These are phyloP conservation scores for Vitis cinerea DNA, from an alignment of 164 flowering plant genomes.

Conservation along the genomic window DNA sequence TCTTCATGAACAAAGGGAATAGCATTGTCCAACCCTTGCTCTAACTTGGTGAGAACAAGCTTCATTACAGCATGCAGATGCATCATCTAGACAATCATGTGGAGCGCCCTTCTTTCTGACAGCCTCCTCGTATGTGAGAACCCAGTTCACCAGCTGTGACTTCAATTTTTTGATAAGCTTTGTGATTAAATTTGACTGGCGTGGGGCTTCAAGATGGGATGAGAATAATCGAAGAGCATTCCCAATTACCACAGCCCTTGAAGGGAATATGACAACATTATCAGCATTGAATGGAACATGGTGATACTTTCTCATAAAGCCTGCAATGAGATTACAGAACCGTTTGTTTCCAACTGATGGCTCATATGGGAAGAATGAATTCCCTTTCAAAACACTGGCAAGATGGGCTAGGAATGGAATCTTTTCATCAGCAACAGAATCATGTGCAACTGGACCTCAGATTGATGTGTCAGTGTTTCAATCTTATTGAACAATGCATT, in stretches of 20 bases:
- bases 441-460: slow-evolving; percentile 48
- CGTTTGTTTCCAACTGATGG: slow-evolving; percentile 86
- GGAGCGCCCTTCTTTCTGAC: slow-evolving; percentile 39
- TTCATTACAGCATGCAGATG: slow-evolving; percentile 77
- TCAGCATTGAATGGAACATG: slow-evolving; percentile 73
- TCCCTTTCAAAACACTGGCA: slow-evolving; percentile 66
- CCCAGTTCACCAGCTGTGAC: slow-evolving; percentile 66
- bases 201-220: slow-evolving; percentile 93
- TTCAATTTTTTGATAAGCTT: slow-evolving; percentile 86
- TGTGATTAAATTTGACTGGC: slow-evolving; percentile 91
- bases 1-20: slow-evolving; percentile 28
- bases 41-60: slow-evolving; percentile 69
- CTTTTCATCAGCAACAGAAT: slow-evolving; percentile 97
- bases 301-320: slow-evolving; percentile 84
- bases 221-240: slow-evolving; percentile 83
- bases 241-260: slow-evolving; percentile 89
- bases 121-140: too few species aligned
- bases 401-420: slow-evolving; percentile 95
- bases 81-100: slow-evolving; percentile 91
- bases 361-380: slow-evolving; percentile 71
- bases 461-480: too few species aligned
- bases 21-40: slow-evolving; percentile 41
- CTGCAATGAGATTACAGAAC: slow-evolving; percentile 79
- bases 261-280: slow-evolving; percentile 90
- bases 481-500: too few species aligned